phyloP scores from a whole-genome alignment of 2,329 filamentous ascomycete genomes.

The Trichoderma citrinoviride region DNA sequence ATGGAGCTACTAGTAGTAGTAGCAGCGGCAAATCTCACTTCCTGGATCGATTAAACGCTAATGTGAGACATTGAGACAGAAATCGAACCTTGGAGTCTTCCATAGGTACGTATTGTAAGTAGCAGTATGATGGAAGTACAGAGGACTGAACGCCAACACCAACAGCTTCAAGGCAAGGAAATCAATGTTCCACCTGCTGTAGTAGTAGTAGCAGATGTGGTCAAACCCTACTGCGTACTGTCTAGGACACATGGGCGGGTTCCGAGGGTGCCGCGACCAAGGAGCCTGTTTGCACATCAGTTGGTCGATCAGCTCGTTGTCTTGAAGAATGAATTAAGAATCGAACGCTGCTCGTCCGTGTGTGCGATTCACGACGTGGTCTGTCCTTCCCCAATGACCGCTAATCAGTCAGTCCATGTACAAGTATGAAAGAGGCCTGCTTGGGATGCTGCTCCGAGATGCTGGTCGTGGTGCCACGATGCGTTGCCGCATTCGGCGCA shows the following conservation, averaged over 20 bases:
- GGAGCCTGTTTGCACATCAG: background rate
- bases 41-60: background rate
- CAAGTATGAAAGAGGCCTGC: background rate
- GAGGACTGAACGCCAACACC: no score
- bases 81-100: background rate
- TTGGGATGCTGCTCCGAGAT: background rate
- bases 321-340: background rate
- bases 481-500: constrained; percentile 14
- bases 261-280: background rate
- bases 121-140: no score
- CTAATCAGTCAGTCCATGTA: background rate
- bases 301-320: background rate
- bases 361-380: background rate
- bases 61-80: background rate
- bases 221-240: no score
- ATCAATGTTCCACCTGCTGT: no score
- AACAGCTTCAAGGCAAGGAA: no score
- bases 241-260: no score
- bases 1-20: background rate
- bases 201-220: no score
- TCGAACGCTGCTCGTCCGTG: background rate
- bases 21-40: background rate
- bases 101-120: background rate
- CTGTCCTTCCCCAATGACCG: background rate
- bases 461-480: constrained; percentile 9